Percentiles rank a stretch among this genome's conserved stretches.
phyloP scores from a whole-genome alignment of 2,329 filamentous ascomycete species.

The Beauveria brongniartii region DNA sequence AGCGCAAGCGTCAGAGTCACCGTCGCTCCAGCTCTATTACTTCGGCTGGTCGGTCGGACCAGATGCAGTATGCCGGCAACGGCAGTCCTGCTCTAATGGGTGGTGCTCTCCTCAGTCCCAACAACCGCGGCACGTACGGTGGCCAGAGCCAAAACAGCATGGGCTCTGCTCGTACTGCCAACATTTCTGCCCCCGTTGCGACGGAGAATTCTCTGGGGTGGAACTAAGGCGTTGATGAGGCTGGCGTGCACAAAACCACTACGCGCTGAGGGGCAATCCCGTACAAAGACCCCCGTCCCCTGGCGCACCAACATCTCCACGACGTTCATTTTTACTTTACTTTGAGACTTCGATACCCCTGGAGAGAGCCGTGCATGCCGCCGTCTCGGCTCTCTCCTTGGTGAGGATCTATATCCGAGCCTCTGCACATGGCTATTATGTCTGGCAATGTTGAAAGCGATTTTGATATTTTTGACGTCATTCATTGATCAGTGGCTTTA shows the following conservation, averaged over 20 bases:
- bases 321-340: constrained; percentile 8
- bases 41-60: constrained; percentile 36
- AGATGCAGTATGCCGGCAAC: constrained; percentile 42
- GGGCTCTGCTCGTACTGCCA: constrained; percentile 48
- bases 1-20: constrained; percentile 73
- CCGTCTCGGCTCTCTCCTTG: not conserved
- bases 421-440: not conserved
- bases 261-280: not conserved
- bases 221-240: constrained; percentile 56
- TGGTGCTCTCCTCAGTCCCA: constrained; percentile 50
- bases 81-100: constrained; percentile 61
- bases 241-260: not conserved
- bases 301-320: not conserved
- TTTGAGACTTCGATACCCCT: constrained; percentile 9
- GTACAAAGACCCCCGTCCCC: constrained; percentile 1
- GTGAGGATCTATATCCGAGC: constrained; percentile 9
- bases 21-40: constrained; percentile 68
- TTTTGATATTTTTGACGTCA: constrained; percentile 7
- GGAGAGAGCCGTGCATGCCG: not conserved
- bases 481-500: not conserved
- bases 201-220: constrained; percentile 92
- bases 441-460: constrained; percentile 6
- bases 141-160: constrained; percentile 59
- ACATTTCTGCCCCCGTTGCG: constrained; percentile 84
- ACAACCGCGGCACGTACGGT: constrained; percentile 48